Base-by-base conservation (phyloP, 345 rosid genomes). In the Laguncularia racemosa region DNA sequence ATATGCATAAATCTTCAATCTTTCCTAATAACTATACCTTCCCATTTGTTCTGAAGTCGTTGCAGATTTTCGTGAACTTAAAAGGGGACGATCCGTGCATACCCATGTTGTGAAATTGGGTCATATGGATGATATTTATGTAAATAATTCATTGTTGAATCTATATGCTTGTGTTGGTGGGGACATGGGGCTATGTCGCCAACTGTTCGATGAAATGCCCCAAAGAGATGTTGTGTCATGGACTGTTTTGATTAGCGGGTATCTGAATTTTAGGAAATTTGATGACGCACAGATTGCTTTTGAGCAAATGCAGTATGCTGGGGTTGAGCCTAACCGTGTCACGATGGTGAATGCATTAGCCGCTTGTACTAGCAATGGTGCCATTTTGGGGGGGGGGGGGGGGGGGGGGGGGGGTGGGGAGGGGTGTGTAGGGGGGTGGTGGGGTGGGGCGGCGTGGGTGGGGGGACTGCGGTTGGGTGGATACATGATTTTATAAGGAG, bases 321-420 rank as follows among this genome's bases (percentile, higher is more conserved):
- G 74, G 19, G 62, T 71, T 44, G 73, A 67, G 69, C 83, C 83
- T 14, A 83, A 77, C 69, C 81, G 53, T 44, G 89, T 73, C 46
- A 81, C 89, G 0, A 76, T 74, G 79, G 89, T 84, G 73, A 81
- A 76, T 71, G 79, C 69, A 1, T 73, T 78, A 60, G 74, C 73
- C n/a, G 84, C 81, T 0, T 78, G 82, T 55, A 71, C 69, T 9
- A 56, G 73, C 60, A 67, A 54, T 44, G 72, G 82, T 3, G 80
- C 82, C 16, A 60, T 56, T n/a, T n/a, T n/a, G n/a, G n/a, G n/a
- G n/a, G n/a, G n/a, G n/a, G n/a, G n/a, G n/a, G n/a, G n/a, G n/a
- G n/a, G n/a, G n/a, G n/a, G n/a, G n/a, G n/a, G n/a, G n/a, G n/a
- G n/a, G n/a, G n/a, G n/a, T n/a, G n/a, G n/a, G n/a, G n/a, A n/a